Base-by-base conservation (phyloP, 352 stramenopile species). In the Phytophthora niederhauseri region DNA sequence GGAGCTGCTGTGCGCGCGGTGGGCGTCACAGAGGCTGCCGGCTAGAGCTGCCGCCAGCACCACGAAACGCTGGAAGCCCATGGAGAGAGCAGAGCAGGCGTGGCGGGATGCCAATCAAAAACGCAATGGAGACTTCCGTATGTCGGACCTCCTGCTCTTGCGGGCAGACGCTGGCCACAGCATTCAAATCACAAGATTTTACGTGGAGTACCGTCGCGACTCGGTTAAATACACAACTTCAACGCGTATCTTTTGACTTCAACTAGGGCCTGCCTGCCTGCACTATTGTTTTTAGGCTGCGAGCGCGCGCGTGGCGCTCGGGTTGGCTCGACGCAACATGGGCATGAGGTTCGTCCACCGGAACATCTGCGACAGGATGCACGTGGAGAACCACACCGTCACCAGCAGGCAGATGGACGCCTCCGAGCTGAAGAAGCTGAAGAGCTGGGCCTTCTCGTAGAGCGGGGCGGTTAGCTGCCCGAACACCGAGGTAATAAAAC, bases 301-400 rank as follows among this genome's bases (percentile, higher is more conserved):
- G 20, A 81, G 65, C 17, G 77, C 80, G 22, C 78, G 80, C 41
- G 75, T 70, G 28, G 60, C 65, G 30, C 66, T 80, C n/a, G 75
- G 66, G 51, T 76, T 70, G 6, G 80, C 72, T 56, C 73, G 76
- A 55, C 77, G 80, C 30, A 94, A 66, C 60, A 94, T 82, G 19
- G 87, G 83, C 76, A 93, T 82, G 53, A 96, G 75, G 61, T 91
- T 88, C 19, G 79, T 93, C 84, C 83, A 93, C 26, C 81, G 82
- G 50, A 96, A 95, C 81, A 96, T 87, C 61, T 95, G 89, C 65
- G 89, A 89, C 41, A 96, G 77, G 62, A 96, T 96, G 78, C 89
- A 95, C 38, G 89, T 96, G 28, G 87, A 95, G 73, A 96, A 96
- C 89, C 89, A 96, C 24, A 94, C 87, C 15, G 89, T 96, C 48